Evolutionary conservation across 1,284 basidiomycete species (phyloP), one percentile per base, ranked within the genome.

Genomic region (Lentinula novae-zelandiae): DNA sequence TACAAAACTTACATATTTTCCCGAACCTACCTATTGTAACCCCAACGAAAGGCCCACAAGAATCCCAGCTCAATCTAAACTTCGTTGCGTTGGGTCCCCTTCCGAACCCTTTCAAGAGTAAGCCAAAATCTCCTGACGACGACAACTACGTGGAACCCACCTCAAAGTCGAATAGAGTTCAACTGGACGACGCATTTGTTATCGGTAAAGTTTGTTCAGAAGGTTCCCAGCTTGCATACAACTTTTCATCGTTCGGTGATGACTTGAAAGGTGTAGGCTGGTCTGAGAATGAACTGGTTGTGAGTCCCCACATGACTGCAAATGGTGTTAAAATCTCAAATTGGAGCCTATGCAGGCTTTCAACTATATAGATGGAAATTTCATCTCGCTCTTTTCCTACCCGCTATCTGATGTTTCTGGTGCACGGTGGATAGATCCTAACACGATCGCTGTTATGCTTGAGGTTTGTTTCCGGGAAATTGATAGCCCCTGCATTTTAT

Each of bases 21-120:
- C 67, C 71, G 17, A 68, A 61, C 36, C 50, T 59, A 34, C 22
- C 34, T 53, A 60, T 65, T 12, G 57, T 60, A 3, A 61, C 60
- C 5, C 50, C 67, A 17, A 68, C 70, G 7, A 64, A 67, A 36
- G 65, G 69, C 31, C 31, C 57, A 34, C 50, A 60, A 3, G 63
- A 67, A 56, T 63, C 67, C 13, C 62, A 60, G 46, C 58, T 40
- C 13, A 52, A 57, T 27, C 50, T 40, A 15, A 52, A 55, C 31
- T 56, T 58, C 39, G 53, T 56, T 5, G 49, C 65, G 9, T 34
- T 56, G 15, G 53, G 53, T 7, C 60, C 75, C 10, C 71, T 84
- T 27, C 76, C 83, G 9, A 86, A 83, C 62, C 79, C 85, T 2
- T 84, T 89, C 75, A 90, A 84, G 67, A 71, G 75, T 2, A 76